A percentile compares a stretch with the other conserved stretches of the same genome.
phyloP scores from a whole-genome alignment of 148 eudicot genomes.

The Camellia lanceoleosa region DNA sequence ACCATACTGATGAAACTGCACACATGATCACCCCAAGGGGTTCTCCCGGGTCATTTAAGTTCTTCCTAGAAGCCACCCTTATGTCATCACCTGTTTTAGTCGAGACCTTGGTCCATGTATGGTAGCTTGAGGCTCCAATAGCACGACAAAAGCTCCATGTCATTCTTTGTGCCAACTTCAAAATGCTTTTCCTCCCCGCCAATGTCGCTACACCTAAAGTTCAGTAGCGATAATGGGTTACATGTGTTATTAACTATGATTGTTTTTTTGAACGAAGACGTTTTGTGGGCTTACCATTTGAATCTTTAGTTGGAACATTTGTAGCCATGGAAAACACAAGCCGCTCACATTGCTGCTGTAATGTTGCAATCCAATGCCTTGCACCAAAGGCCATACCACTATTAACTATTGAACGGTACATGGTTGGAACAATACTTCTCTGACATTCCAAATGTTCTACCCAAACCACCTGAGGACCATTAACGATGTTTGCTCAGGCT shows the following conservation, averaged over 20 bases:
- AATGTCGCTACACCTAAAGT: slow-evolving; percentile 68
- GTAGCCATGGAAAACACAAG: slow-evolving; percentile 90
- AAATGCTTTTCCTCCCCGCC: slow-evolving; percentile 91
- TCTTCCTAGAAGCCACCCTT: slow-evolving; percentile 74
- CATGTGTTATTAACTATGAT: background rate
- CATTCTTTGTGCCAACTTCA: slow-evolving; percentile 94
- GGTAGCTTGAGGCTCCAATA: slow-evolving; percentile 72
- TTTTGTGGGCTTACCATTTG: slow-evolving; percentile 47
- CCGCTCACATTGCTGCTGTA: slow-evolving; percentile 89
- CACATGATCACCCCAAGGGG: slow-evolving; percentile 79
- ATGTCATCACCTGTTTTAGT: slow-evolving; percentile 87
- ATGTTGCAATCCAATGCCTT: slow-evolving; percentile 74
- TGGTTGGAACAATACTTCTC: slow-evolving; percentile 52
- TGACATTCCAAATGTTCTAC: slow-evolving; percentile 92
- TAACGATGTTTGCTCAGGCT: background rate
- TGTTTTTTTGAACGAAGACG: background rate
- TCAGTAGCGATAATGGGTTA: background rate
- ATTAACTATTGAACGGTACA: slow-evolving; percentile 72
- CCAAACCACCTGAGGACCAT: slow-evolving; percentile 74
- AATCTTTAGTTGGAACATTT: slow-evolving; percentile 85
- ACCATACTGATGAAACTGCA: slow-evolving; percentile 81
- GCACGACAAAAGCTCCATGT: slow-evolving; percentile 72
- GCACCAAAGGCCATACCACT: slow-evolving; percentile 95
- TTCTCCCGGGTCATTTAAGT: slow-evolving; percentile 81
- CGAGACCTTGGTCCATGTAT: slow-evolving; percentile 78